These are phyloP conservation scores for Meredithiella fracta DNA, from an alignment of 2,329 filamentous ascomycete genomes.

Conservation along the genomic window DNA sequence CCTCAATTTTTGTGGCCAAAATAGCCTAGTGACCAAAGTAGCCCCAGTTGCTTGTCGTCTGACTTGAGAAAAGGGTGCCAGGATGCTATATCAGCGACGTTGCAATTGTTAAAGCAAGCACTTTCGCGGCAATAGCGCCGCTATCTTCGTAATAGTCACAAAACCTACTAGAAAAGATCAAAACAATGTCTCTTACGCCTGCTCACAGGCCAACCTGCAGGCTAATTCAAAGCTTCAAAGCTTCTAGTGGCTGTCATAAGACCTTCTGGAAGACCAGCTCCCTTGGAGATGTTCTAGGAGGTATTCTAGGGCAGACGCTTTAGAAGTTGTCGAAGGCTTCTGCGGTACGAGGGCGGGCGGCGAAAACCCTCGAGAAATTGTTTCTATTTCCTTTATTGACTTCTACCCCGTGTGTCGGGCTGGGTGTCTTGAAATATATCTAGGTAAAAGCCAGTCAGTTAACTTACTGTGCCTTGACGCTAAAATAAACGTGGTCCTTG, in stretches of 20 bases:
- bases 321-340: background rate
- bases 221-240: background rate
- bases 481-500: too few species aligned
- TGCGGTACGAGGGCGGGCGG: too few species aligned
- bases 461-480: too few species aligned
- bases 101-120: constrained; percentile 4
- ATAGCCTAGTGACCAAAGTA: background rate
- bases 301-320: background rate
- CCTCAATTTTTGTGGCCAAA: background rate
- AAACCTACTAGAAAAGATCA: background rate
- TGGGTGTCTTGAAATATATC: too few species aligned
- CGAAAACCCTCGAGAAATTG: too few species aligned
- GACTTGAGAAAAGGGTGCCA: background rate
- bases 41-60: background rate
- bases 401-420: too few species aligned
- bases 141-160: background rate
- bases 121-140: background rate
- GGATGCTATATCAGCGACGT: background rate
- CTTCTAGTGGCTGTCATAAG: background rate
- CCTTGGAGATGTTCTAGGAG: too few species aligned
- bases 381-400: too few species aligned
- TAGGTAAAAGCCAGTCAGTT: too few species aligned
- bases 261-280: background rate
- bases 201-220: background rate
- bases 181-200: background rate